Base-by-base conservation (phyloP, 2,329 filamentous ascomycete genomes). In the Orbilia blumenaviensis region DNA sequence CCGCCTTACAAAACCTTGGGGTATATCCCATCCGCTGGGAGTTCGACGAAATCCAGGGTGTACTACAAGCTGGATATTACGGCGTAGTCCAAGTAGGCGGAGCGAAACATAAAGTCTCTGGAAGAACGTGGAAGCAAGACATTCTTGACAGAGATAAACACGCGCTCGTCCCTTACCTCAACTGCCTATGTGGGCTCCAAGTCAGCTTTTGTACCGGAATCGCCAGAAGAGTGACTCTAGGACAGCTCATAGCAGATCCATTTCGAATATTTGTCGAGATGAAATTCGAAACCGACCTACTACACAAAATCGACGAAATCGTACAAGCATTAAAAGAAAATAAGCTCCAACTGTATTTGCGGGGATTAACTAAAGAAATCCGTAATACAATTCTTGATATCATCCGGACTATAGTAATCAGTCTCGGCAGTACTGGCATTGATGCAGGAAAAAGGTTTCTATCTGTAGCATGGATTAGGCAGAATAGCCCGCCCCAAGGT, bases 111-210 rank as follows among this genome's bases (percentile, higher is more conserved):
- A 61, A 52, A 23, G 41, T 68, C 18, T 27, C 38, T 27, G 66
- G 66, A 0, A 68, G 8, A 16, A 61, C 66, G 5, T 42, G 18
- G 16, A 68, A 68, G 21, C 38, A 68, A 32, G 18, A 61, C 3
- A 61, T 68, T 12, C 29, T 68, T 3, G 52, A 9, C 52, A 61
- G 38, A 50, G 46, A 14, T 2, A 23, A n/a, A 23, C n/a, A 61
- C 2, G 41, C 41, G 41, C 41, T 68, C 0, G 25, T 61, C 41
- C 41, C 27, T 3, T 68, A 48, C 14, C 27, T 68, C 29, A 52
- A 68, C 29, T 61, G 66, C 32, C 41, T 68, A 7, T 68, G 42
- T n/a, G 66, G 66, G n/a, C 66, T 68, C n/a, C 66, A 68, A 50
- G 66, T 68, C 7, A 68, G 66, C 66, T 61, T 61, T 52, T 68